These are phyloP conservation scores for Aphanomyces stellatus DNA, from an alignment of 352 stramenopile genomes.

Conservation along the genomic window DNA sequence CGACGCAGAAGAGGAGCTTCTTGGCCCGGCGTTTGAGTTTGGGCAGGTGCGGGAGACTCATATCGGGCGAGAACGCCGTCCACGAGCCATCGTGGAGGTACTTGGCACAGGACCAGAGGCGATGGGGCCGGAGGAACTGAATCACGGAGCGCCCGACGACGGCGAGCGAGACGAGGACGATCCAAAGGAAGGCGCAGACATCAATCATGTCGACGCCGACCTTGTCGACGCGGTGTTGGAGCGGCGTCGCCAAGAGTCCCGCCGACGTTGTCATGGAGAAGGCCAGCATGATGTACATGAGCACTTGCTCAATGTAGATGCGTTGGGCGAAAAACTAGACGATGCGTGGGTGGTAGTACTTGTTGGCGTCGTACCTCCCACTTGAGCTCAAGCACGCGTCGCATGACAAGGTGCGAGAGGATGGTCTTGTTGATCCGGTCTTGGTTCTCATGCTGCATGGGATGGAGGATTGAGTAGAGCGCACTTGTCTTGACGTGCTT, in stretches of 20 bases:
- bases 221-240: background rate
- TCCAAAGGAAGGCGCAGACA: no score
- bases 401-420: conserved; percentile 2
- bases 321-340: conserved; percentile 6
- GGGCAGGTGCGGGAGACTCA: background rate
- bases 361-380: background rate
- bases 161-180: background rate
- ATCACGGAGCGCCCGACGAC: background rate
- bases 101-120: background rate
- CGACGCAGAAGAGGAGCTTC: background rate
- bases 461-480: background rate
- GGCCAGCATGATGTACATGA: conserved; percentile 1
- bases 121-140: background rate
- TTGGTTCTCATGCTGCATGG: background rate
- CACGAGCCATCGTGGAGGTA: background rate
- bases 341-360: background rate
- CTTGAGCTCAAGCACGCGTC: background rate
- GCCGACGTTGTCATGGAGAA: conserved; percentile 3
- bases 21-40: background rate
- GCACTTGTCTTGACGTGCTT: background rate
- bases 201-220: background rate
- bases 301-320: conserved; percentile 5
- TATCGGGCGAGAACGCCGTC: background rate
- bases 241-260: background rate
- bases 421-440: background rate